These are phyloP conservation scores for Calonectria honghensis DNA, from an alignment of 2,329 filamentous ascomycete genomes.

Conservation along the genomic window DNA sequence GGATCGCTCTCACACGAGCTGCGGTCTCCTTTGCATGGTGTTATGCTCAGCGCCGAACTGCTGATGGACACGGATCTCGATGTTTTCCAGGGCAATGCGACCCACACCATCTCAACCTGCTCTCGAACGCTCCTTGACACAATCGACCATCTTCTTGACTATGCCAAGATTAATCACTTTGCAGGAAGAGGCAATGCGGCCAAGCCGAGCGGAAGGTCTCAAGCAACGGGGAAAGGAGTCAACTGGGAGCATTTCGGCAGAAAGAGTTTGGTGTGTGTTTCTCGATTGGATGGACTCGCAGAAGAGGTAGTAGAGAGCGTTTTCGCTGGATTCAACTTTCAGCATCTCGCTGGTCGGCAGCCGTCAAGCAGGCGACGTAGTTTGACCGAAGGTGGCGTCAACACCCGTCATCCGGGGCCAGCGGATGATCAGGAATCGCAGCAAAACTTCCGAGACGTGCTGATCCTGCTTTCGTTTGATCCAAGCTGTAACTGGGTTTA, in stretches of 20 bases:
- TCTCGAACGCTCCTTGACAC: conserved; percentile 72
- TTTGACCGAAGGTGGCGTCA: background rate
- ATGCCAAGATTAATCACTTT: conserved; percentile 71
- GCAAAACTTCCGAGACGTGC: conserved; percentile 49
- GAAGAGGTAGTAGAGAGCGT: conserved; percentile 70
- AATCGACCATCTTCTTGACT: conserved; percentile 72
- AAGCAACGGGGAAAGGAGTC: conserved; percentile 9
- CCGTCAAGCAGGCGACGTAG: conserved; percentile 22
- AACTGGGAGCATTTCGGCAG: conserved; percentile 38
- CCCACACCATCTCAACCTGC: conserved; percentile 70
- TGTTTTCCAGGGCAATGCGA: conserved; percentile 66
- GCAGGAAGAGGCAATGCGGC: conserved; percentile 27
- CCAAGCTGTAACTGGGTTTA: conserved; percentile 70
- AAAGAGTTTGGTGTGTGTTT: conserved; percentile 47
- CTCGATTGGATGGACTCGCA: conserved; percentile 63
- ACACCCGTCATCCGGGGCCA: no score
- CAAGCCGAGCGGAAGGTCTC: background rate
- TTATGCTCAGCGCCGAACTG: conserved; percentile 72
- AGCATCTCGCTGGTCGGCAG: conserved; percentile 50
- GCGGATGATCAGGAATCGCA: background rate
- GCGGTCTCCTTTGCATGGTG: conserved; percentile 77
- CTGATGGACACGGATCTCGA: conserved; percentile 71
- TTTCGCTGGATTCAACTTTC: conserved; percentile 66
- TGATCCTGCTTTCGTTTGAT: conserved; percentile 62
- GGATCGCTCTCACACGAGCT: conserved; percentile 78